Percentiles rank a stretch among this genome's conserved stretches.
Conservation (phyloP, 73 alveolate species). For the Blepharisma japonicum region DNA sequence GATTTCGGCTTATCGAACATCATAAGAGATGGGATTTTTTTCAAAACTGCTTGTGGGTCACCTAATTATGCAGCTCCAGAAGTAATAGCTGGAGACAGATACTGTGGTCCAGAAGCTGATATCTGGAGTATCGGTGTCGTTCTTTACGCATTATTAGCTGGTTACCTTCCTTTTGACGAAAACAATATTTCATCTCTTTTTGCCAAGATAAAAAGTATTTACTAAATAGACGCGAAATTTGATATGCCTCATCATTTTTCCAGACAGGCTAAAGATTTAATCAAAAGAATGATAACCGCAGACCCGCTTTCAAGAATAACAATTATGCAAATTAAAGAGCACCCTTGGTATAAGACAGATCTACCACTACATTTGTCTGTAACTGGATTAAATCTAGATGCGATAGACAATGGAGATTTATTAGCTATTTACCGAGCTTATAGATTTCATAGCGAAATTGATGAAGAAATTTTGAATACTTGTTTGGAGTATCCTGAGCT, state of each 20-base stretch:
- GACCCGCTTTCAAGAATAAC: constrained; percentile 79
- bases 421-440: neutral
- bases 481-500: neutral
- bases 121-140: constrained; percentile 88
- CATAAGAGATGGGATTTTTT: constrained; percentile 66
- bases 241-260: constrained; percentile 48
- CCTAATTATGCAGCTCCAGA: constrained; percentile 97
- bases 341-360: constrained; percentile 58
- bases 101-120: constrained; percentile 77
- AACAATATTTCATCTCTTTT: constrained; percentile 64
- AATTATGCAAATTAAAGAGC: constrained; percentile 60
- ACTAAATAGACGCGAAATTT: constrained; percentile 39
- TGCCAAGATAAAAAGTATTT: constrained; percentile 60
- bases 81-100: constrained; percentile 75
- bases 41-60: constrained; percentile 91
- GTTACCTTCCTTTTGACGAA: constrained; percentile 89
- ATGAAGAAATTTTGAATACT: constrained; percentile 18
- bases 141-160: constrained; percentile 76
- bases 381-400: neutral
- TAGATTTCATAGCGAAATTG: neutral
- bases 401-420: neutral
- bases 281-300: constrained; percentile 81
- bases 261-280: constrained; percentile 80
- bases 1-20: constrained; percentile 79
- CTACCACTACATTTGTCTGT: constrained; percentile 35